Evolutionary conservation across 1,139 yeast genomes (phyloP).

Genomic region (Suhomyces kunorum): DNA sequence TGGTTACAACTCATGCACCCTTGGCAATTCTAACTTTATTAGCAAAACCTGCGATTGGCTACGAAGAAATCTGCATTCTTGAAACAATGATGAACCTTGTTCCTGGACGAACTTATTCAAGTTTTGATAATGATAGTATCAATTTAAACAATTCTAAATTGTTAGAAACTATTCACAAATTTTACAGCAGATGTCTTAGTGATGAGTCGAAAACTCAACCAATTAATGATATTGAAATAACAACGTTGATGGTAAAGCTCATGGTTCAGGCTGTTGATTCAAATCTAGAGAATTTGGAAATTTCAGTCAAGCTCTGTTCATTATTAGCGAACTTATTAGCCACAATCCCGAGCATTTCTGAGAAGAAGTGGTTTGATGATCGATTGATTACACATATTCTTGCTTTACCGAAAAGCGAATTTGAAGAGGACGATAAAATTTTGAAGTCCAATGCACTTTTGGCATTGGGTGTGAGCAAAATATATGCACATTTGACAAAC

Average conservation of each 20-base stretch:
- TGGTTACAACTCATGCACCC: conserved; percentile 76
- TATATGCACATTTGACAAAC: conserved; percentile 42
- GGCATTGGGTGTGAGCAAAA: conserved; percentile 50
- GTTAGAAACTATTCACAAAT: conserved; percentile 8
- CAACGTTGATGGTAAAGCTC: conserved; percentile 5
- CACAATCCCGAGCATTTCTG: conserved; percentile 13
- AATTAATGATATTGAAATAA: conserved; percentile 7
- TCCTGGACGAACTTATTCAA: conserved; percentile 58
- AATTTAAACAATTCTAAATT: neutral
- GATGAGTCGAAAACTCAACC: conserved; percentile 8
- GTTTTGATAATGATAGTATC: conserved; percentile 24
- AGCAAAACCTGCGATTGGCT: conserved; percentile 15
- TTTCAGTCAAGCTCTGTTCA: conserved; percentile 12
- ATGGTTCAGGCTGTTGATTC: conserved; percentile 6
- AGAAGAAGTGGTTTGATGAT: conserved; percentile 11
- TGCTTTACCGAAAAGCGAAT: conserved; percentile 15
- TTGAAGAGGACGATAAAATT: conserved; percentile 9
- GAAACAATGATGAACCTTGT: conserved; percentile 46
- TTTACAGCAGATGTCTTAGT: conserved; percentile 10
- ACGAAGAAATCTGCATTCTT: conserved; percentile 37
- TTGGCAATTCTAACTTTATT: conserved; percentile 55
- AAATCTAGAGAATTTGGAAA: conserved; percentile 6
- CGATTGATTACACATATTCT: conserved; percentile 35
- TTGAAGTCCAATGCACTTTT: conserved; percentile 21
- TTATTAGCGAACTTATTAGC: conserved; percentile 17